These are phyloP conservation scores for Sporothrix mexicana DNA, from an alignment of 2,329 filamentous ascomycete species.

Conservation along the genomic window DNA sequence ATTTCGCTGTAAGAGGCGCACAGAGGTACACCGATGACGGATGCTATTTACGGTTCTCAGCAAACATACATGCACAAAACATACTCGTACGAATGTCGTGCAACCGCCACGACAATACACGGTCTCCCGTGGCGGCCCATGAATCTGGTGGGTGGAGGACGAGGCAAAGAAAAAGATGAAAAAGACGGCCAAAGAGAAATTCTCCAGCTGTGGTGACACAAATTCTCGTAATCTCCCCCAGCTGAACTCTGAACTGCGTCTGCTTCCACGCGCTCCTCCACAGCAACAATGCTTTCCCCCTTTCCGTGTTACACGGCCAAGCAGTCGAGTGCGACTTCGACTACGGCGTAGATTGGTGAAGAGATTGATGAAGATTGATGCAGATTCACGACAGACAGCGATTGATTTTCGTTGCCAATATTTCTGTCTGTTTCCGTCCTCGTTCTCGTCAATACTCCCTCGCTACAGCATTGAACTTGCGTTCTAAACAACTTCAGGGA, in stretches of 20 bases:
- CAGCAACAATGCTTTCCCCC: background rate
- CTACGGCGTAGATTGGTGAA: background rate
- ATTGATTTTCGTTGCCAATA: background rate
- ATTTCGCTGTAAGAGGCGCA: background rate
- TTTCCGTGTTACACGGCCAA: background rate
- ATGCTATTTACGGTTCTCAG: background rate
- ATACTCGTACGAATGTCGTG: slow-evolving; percentile 15
- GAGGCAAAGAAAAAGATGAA: background rate
- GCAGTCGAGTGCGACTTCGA: background rate
- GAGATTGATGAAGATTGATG: background rate
- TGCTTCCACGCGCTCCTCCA: background rate
- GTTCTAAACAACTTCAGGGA: background rate
- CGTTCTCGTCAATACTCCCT: background rate
- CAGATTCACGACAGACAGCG: slow-evolving; percentile 1
- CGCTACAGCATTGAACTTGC: background rate
- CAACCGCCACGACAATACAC: background rate
- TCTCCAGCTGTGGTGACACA: background rate
- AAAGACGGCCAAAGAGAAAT: background rate
- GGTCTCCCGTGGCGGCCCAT: slow-evolving; percentile 1
- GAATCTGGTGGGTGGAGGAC: background rate
- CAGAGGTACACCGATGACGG: background rate
- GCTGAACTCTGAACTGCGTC: background rate
- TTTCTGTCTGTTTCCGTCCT: background rate
- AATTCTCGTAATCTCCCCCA: slow-evolving; percentile 14
- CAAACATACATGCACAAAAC: background rate